Base-by-base conservation (phyloP, 2,329 filamentous ascomycete genomes). In the Arthrobotrys megalospora region DNA sequence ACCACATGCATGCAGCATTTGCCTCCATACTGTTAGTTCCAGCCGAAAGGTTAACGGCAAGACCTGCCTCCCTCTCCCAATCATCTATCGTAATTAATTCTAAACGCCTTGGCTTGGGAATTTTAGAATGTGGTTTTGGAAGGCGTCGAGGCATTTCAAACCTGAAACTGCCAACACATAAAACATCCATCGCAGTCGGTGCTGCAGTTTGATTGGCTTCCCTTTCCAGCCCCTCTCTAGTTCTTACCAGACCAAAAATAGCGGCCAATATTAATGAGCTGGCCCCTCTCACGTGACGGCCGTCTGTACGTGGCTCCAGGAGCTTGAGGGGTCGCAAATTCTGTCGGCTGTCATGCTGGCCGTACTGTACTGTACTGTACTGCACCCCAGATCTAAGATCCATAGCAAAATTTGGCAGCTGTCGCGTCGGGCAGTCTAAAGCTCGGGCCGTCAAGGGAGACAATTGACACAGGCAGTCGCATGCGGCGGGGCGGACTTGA, bases 121-220 rank as follows among this genome's bases (percentile, higher is more conserved):
- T 36, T 28, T 52, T 52, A 5, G 19, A 50, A 10, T 12, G 7
- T 58, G 34, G 52, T 53, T 45, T 48, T 47, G 58, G 34, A 11
- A n/a, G 41, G n/a, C 14, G 47, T 36, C 16, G 28, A 38, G 24
- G 24, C 24, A 62, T 70, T 70, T 45, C 28, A 48, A 65, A 60
- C 41, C 19, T 75, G 70, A 75, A 75, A 75, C 62, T 68, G 70
- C 70, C 70, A 75, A 75, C 70, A 75, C 70, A 75, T 75, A 52
- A 68, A 45, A 58, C 69, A 36, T 45, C 28, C 50, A 58, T 66
- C 48, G 69, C 69, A 47, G 50, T 60, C 50, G 69, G 55, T 24
- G 34, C 2, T 43, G 19, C 41, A 21, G 50, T 19, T 38, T 65
- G 50, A 73, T 73, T 73, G 69, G 69, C 21, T 47, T 14, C 41